Evolutionary conservation across 305 asterid genomes (phyloP), one percentile per base, ranked within the genome.

Genomic region (Euphrasia arctica): DNA sequence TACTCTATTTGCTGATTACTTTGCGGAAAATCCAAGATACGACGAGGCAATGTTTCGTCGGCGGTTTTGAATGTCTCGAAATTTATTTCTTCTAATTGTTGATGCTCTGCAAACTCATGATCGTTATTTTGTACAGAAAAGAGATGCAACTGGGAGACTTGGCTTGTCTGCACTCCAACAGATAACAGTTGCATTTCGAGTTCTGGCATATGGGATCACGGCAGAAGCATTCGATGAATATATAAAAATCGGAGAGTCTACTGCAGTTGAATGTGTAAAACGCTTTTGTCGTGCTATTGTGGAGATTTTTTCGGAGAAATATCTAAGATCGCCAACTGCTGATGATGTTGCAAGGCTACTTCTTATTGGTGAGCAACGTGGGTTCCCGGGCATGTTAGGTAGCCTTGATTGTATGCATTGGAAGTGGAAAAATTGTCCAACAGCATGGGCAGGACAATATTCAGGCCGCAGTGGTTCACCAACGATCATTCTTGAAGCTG

Each of bases 381-480:
- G 54, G 5, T 48, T 48, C 18, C 14, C 54, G 4, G 1, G 54
- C 4, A 48, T 48, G 54, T 48, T 48, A 14, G 54, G 54, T 4
- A 48, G 54, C 12, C 4, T 48, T 4, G 54, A 48, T 48, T 48
- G 54, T 48, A 48, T 48, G 54, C 54, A 48, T 48, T 48, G 54
- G 54, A 4, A 11, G 12, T 48, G 14, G 14, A 11, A 48, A 14
- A 48, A 48, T 3, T 48, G 13, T 11, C 54, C 54, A 1, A 48
- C 54, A 7, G 14, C 54, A 4, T 48, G 54, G 54, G 18, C 13
- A 48, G 54, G 54, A 14, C 13, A 11, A 14, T 48, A 48, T 48
- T 4, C n/a, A 4, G 54, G 54, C 5, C 54, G 18, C 4, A 48
- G 13, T 14, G 18, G 18, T 8, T 4, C 9, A n/a, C 54, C 54